These are phyloP conservation scores for Plectranthus barbatus DNA, from an alignment of 257 asterid genomes.

Conservation along the genomic window DNA sequence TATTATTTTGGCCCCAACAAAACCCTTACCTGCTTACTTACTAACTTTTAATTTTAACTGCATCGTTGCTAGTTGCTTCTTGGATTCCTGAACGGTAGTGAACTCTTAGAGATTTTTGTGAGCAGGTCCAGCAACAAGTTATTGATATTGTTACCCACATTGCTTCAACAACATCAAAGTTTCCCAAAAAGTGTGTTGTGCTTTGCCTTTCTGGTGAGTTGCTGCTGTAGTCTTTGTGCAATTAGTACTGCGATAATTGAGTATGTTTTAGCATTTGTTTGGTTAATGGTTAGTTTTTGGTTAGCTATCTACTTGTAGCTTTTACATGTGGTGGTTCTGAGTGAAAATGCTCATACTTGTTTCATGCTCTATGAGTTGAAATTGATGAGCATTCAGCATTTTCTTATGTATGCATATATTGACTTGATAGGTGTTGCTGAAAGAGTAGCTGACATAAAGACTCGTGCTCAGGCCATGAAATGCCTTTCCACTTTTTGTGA, in stretches of 20 bases:
- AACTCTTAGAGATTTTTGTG: constrained; percentile 8
- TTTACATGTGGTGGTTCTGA: constrained; percentile 1
- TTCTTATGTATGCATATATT: constrained; percentile 11
- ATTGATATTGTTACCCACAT: constrained; percentile 65
- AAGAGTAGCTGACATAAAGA: constrained; percentile 98
- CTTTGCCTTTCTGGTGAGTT: constrained; percentile 74
- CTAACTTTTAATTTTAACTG: neutral
- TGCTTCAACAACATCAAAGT: constrained; percentile 77
- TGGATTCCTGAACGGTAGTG: constrained; percentile 10
- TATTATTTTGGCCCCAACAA: too few species aligned
- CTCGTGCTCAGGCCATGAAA: constrained; percentile 88
- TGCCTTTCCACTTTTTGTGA: constrained; percentile 92
- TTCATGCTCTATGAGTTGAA: neutral
- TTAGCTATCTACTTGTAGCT: neutral
- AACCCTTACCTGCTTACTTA: too few species aligned
- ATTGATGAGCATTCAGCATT: constrained; percentile 7
- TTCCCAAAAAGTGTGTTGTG: constrained; percentile 85
- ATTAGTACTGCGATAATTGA: neutral
- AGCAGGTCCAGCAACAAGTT: constrained; percentile 96
- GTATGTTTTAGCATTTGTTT: too few species aligned
- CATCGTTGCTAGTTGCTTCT: neutral
- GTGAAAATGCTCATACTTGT: neutral
- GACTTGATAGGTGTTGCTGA: constrained; percentile 67
- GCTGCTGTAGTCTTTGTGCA: neutral
- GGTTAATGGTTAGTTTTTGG: neutral